Conservation (phyloP, 1,284 basidiomycete genomes). For the Waitea zeae region DNA sequence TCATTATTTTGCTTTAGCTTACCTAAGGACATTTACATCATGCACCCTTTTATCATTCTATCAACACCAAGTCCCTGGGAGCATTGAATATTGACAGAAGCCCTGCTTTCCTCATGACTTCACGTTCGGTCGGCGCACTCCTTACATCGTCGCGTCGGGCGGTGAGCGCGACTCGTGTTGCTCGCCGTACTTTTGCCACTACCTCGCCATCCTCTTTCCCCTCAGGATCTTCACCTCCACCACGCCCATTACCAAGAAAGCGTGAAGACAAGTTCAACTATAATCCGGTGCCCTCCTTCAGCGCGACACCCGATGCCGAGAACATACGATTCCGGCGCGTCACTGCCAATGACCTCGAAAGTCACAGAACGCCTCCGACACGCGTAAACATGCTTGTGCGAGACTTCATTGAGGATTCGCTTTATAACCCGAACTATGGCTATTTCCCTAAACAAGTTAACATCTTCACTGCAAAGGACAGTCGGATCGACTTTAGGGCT, state of each 20-base stretch:
- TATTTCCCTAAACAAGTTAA: conserved; percentile 90
- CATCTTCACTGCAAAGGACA: conserved; percentile 61
- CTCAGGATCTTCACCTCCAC: conserved; percentile 1
- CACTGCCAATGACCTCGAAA: conserved; percentile 57
- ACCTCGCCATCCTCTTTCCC: conserved; percentile 7
- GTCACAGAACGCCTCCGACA: conserved; percentile 47
- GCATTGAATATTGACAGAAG: too few species aligned
- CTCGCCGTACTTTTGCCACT: too few species aligned
- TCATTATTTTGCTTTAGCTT: too few species aligned
- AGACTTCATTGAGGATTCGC: conserved; percentile 92
- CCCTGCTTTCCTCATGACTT: too few species aligned
- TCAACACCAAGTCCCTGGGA: too few species aligned
- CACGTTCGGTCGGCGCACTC: too few species aligned
- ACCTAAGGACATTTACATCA: too few species aligned
- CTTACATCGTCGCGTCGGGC: too few species aligned
- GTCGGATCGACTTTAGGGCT: conserved; percentile 51
- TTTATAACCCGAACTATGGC: conserved; percentile 96
- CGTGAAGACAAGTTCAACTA: conserved; percentile 54
- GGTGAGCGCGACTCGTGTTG: too few species aligned
- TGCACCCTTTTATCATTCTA: too few species aligned
- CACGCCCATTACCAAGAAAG: too few species aligned
- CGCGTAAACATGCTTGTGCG: conserved; percentile 87
- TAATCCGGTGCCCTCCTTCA: conserved; percentile 35
- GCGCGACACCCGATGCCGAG: conserved; percentile 27
- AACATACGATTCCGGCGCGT: conserved; percentile 45